Evolutionary conservation across 441 rosid genomes (phyloP), one percentile per base, ranked within the genome.

Genomic region (Erysimum cheiri): DNA sequence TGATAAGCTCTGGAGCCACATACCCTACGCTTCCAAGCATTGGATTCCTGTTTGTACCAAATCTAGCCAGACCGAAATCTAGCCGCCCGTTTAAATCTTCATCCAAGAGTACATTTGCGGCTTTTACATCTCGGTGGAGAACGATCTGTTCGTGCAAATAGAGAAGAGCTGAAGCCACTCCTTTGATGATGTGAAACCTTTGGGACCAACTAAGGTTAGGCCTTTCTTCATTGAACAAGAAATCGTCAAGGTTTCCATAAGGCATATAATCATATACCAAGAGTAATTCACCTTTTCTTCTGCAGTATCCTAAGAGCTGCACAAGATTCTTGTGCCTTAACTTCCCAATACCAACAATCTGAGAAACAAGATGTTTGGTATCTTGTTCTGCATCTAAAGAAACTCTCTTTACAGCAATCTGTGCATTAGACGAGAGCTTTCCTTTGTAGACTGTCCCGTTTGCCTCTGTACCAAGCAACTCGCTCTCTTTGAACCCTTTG

Each of bases 11-110:
- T 10, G 89, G 92, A 62, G 88, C 96, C 8, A 89, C 60, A 37
- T 89, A 85, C 0, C 92, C 92, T 5, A 85, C 60, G 29, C 91
- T 89, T 40, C 93, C 96, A 8, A 85, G 86, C 41, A 89, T 72
- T 1, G 83, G 81, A 47, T 64, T 75, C 37, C 77, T 58, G 61
- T 79, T 85, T 22, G 75, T 88, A 40, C 87, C 85, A 17, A 84
- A 79, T 61, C 75, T 87, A 11, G 93, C 88, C 6, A 89, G 82
- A 9, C 96, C 93, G 6, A 89, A 87, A 73, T 89, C 88, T 12
- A 89, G 39, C 55, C 84, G 24, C 12, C 85, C 93, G 47, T 82
- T 83, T 33, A 85, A 48, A 60, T 81, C 80, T 1, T 79, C 80
- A 63, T 89, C 96, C 59, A 87, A 60, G 28, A 87, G 77, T 24